Conservation (phyloP, 495 filamentous ascomycete genomes). For the Apodospora peruviana region DNA sequence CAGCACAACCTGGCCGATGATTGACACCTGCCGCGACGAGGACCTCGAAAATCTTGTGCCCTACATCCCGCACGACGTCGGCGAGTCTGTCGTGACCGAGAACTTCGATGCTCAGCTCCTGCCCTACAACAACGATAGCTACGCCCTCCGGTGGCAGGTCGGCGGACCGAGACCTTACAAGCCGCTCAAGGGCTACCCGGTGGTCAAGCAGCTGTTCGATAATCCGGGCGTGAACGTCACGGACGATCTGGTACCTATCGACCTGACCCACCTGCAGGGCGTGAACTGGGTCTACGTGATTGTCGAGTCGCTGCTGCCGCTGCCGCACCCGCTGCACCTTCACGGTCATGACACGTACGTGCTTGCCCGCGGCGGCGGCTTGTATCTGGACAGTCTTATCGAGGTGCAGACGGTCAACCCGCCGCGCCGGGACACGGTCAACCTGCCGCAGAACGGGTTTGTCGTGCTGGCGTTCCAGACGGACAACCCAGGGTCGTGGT, state of each 20-base stretch:
- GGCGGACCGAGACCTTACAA: slow-evolving; percentile 18
- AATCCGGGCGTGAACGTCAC: background rate
- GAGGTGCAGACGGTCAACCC: slow-evolving; percentile 36
- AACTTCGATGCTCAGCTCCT: slow-evolving; percentile 15
- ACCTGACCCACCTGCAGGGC: background rate
- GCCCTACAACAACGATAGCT: background rate
- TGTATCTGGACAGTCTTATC: slow-evolving; percentile 16
- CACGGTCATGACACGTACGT: slow-evolving; percentile 57
- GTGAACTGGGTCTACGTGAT: background rate
- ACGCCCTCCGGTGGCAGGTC: slow-evolving; percentile 6
- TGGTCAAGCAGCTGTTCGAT: slow-evolving; percentile 6
- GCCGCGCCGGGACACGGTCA: slow-evolving; percentile 52
- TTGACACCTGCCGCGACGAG: slow-evolving; percentile 38
- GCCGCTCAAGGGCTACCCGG: slow-evolving; percentile 20
- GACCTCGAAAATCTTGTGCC: slow-evolving; percentile 35
- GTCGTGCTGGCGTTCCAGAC: slow-evolving; percentile 45
- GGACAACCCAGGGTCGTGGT: slow-evolving; percentile 47
- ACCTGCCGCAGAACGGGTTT: slow-evolving; percentile 33
- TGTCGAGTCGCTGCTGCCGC: slow-evolving; percentile 29
- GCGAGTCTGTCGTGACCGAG: slow-evolving; percentile 13
- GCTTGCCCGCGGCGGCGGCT: slow-evolving; percentile 32
- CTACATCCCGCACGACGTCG: slow-evolving; percentile 31
- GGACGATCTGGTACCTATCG: background rate
- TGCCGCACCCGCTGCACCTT: slow-evolving; percentile 46
- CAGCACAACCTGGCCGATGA: slow-evolving; percentile 18